Evolutionary conservation across 148 eudicot species (phyloP), one percentile per base, ranked within the genome.

Genomic region (Camellia japonica): DNA sequence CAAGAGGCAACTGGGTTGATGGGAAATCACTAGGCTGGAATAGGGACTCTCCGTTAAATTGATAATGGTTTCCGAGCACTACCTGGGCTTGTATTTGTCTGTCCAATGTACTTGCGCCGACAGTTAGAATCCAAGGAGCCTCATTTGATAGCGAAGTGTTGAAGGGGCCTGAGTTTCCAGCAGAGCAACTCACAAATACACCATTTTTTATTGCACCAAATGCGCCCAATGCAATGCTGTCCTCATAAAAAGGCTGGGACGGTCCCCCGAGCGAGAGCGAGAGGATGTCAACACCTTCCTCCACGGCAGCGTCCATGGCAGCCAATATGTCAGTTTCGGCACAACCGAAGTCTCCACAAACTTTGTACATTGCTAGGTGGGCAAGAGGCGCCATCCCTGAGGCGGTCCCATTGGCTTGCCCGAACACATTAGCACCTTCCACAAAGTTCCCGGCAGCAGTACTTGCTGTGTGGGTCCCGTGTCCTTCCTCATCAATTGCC

Each of bases 121-220:
- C 86, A 0, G 86, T 83, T 7, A 83, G 80, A 55, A 80, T 70
- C 86, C 85, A 83, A 3, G 85, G 85, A 56, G 85, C 85, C 19
- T 68, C 85, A 43, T 83, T 83, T 1, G 76, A 18, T 6, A 87
- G 44, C 0, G 82, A 5, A 18, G 59, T 54, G 0, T 10, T 52
- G 7, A 1, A 38, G 0, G 90, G 90, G 2, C 97, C 94, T 0
- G 60, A 7, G 44, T 92, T 92, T 1, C 94, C 97, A 0, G 92
- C 97, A 0, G 97, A 84, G 20, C 85, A 85, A 11, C 92, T 86
- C 9, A 90, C 89, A 68, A 92, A 82, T 3, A 89, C 78, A 0
- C 96, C 93, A 51, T 85, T 86, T 20, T 86, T 83, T 41, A 82
- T 62, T 47, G 93, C 96, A 9, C 79, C 83, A 75, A 88, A 92